Conservation (phyloP, 2,329 filamentous ascomycete genomes). For the Fusarium protoensiforme region DNA sequence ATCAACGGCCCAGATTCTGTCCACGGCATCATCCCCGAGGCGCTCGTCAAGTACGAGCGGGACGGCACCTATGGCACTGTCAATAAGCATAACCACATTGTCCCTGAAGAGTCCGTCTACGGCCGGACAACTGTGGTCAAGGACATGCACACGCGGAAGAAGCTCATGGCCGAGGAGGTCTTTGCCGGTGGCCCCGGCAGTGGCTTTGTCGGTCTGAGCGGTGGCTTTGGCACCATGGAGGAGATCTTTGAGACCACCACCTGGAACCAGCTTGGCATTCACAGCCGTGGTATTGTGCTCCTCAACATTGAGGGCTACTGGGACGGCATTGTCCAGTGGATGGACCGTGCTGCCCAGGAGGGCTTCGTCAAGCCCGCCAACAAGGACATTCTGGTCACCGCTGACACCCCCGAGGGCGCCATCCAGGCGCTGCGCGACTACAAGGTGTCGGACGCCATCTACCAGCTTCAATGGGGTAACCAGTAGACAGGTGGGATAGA, state of each 20-base stretch:
- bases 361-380: conserved; percentile 82
- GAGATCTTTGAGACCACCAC: conserved; percentile 92
- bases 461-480: conserved; percentile 84
- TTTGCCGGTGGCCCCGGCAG: conserved; percentile 82
- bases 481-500: conserved; percentile 55
- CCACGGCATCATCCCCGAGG: conserved; percentile 92
- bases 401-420: conserved; percentile 77
- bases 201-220: conserved; percentile 89
- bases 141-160: conserved; percentile 97
- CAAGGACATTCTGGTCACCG: conserved; percentile 82
- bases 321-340: conserved; percentile 86
- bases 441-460: conserved; percentile 77
- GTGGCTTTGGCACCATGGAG: conserved; percentile 95
- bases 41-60: conserved; percentile 83
- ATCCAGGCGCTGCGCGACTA: conserved; percentile 78
- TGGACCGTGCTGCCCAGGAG: conserved; percentile 77
- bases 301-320: conserved; percentile 93
- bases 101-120: conserved; percentile 75
- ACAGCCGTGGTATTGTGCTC: conserved; percentile 80
- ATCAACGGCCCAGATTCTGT: conserved; percentile 84
- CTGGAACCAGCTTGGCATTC: conserved; percentile 98
- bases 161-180: conserved; percentile 91
- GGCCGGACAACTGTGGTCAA: conserved; percentile 88
- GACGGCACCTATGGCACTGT: conserved; percentile 64
- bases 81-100: conserved; percentile 61